Conservation (phyloP, 2,329 filamentous ascomycete species). For the Aspergillus floridensis region DNA sequence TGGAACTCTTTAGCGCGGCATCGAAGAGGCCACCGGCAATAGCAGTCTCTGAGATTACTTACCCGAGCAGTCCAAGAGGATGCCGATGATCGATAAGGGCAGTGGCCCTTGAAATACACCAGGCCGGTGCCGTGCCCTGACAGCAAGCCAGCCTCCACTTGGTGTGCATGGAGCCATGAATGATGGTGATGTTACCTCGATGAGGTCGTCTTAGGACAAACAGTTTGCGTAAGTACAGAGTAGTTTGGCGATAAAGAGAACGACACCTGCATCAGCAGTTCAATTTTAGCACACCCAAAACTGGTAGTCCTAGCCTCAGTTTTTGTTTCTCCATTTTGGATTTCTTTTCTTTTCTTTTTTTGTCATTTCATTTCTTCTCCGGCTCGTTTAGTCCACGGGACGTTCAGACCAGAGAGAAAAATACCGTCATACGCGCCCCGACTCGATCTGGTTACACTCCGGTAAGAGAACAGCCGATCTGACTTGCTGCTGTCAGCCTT, state of each 20-base stretch:
- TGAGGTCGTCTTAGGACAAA: conserved; percentile 4
- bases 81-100: conserved; percentile 8
- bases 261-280: not conserved
- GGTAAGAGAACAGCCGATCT: conserved; percentile 23
- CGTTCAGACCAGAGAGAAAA: conserved; percentile 1
- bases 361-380: not conserved
- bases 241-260: too few species aligned
- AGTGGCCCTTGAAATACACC: conserved; percentile 1
- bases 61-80: not conserved
- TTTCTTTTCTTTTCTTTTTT: not conserved
- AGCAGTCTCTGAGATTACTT: too few species aligned
- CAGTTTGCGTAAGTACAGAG: not conserved
- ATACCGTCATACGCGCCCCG: conserved; percentile 16
- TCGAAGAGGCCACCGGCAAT: too few species aligned
- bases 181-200: conserved; percentile 11
- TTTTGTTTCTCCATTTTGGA: not conserved
- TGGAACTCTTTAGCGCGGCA: not conserved
- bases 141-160: conserved; percentile 12
- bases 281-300: not conserved
- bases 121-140: conserved; percentile 15
- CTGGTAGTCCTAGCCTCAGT: not conserved
- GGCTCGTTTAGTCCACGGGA: not conserved
- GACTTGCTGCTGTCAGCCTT: conserved; percentile 29
- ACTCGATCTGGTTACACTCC: conserved; percentile 26
- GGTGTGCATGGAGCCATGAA: conserved; percentile 10